phyloP scores from a whole-genome alignment of 352 stramenopile genomes.

The Phytophthora hibernalis region DNA sequence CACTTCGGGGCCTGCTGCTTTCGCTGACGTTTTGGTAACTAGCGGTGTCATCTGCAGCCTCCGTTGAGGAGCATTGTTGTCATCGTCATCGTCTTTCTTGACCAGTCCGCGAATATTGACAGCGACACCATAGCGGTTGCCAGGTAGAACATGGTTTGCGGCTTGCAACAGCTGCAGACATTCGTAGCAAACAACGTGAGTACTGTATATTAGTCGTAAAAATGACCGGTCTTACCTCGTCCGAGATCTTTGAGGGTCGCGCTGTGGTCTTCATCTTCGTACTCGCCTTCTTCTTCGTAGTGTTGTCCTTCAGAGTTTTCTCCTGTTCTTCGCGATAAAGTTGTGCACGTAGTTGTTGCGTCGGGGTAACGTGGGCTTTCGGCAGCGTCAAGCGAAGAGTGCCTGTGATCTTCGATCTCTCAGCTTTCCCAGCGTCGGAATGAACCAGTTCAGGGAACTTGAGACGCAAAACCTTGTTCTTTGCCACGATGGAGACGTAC shows the following conservation, averaged over 20 bases:
- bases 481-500: constrained; percentile 94
- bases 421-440: constrained; percentile 58
- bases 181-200: not conserved
- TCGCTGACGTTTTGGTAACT: constrained; percentile 31
- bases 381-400: constrained; percentile 61
- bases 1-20: constrained; percentile 1
- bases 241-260: constrained; percentile 27
- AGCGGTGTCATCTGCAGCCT: constrained; percentile 31
- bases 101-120: constrained; percentile 39
- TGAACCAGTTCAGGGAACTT: constrained; percentile 68
- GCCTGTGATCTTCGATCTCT: constrained; percentile 61
- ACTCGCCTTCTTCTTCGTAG: not conserved
- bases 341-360: constrained; percentile 48
- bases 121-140: constrained; percentile 7
- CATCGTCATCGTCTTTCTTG: constrained; percentile 24
- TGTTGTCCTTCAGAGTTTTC: constrained; percentile 23
- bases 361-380: constrained; percentile 54
- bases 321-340: constrained; percentile 44
- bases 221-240: constrained; percentile 27
- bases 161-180: constrained; percentile 30
- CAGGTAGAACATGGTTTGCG: constrained; percentile 5
- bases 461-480: constrained; percentile 89
- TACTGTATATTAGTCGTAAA: not conserved
- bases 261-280: constrained; percentile 10
- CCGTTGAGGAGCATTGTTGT: constrained; percentile 8